Conservation (phyloP, 805 yeast genomes). For the Candida methanosorbosa region DNA sequence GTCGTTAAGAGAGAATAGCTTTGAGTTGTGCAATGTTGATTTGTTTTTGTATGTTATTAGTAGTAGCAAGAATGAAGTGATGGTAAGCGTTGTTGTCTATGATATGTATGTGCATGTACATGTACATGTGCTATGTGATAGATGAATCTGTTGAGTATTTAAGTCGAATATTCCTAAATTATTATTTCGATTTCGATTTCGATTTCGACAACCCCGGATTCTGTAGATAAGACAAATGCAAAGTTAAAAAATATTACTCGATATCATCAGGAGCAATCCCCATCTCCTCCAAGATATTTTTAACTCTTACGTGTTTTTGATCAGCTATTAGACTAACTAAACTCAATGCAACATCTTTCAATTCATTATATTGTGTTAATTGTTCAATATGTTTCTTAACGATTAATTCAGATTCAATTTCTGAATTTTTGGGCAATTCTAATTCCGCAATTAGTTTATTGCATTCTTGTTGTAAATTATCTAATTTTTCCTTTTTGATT, state of each 20-base stretch:
- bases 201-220: too few relatives aligned
- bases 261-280: slow-evolving; percentile 19
- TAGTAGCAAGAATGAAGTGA: too few relatives aligned
- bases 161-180: too few relatives aligned
- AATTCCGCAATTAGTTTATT: slow-evolving; percentile 10
- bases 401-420: slow-evolving; percentile 30
- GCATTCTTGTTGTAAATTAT: slow-evolving; percentile 11
- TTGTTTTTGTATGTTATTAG: too few relatives aligned
- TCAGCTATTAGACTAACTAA: slow-evolving; percentile 54
- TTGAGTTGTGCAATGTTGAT: too few relatives aligned
- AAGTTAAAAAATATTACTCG: neutral
- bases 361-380: slow-evolving; percentile 51
- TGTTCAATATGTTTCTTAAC: slow-evolving; percentile 43
- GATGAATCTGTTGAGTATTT: too few relatives aligned
- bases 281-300: slow-evolving; percentile 46
- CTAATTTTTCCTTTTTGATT: slow-evolving; percentile 6
- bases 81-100: too few relatives aligned
- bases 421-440: slow-evolving; percentile 4
- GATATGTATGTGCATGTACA: too few relatives aligned
- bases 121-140: too few relatives aligned
- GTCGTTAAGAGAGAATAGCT: too few relatives aligned
- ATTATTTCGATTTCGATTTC: too few relatives aligned
- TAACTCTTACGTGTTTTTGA: slow-evolving; percentile 37
- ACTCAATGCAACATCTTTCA: slow-evolving; percentile 52
- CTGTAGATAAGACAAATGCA: neutral